These are phyloP conservation scores for Trichoderma sp. DNA, from an alignment of 2,329 filamentous ascomycete genomes.

Conservation along the genomic window DNA sequence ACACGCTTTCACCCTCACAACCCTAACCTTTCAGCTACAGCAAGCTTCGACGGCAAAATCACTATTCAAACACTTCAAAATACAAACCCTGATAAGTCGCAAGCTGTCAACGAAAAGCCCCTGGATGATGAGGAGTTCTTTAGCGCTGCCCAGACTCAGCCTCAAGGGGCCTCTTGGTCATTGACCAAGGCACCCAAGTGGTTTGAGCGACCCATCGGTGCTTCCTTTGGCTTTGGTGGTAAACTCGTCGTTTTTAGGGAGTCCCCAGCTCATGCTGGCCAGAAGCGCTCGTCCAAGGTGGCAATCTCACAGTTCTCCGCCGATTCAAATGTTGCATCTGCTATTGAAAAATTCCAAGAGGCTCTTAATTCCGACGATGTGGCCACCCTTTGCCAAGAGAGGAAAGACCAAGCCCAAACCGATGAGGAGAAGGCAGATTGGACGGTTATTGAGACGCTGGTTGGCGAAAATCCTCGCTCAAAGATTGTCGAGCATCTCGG, in stretches of 20 bases:
- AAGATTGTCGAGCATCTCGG: slow-evolving; percentile 86
- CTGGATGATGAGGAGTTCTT: slow-evolving; percentile 96
- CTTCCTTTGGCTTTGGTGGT: slow-evolving; percentile 92
- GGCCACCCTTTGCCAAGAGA: slow-evolving; percentile 71
- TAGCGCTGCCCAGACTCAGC: slow-evolving; percentile 84
- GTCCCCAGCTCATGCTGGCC: slow-evolving; percentile 55
- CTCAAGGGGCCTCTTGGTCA: slow-evolving; percentile 86
- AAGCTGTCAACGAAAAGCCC: slow-evolving; percentile 62
- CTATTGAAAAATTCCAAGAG: slow-evolving; percentile 83
- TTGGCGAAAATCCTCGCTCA: slow-evolving; percentile 79
- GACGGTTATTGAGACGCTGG: slow-evolving; percentile 87
- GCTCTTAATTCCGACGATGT: slow-evolving; percentile 77
- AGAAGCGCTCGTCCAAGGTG: slow-evolving; percentile 69
- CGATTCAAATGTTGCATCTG: slow-evolving; percentile 77
- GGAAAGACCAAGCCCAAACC: slow-evolving; percentile 69
- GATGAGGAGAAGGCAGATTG: slow-evolving; percentile 96
- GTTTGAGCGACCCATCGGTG: slow-evolving; percentile 80
- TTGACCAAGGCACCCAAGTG: slow-evolving; percentile 83
- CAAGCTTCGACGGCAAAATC: slow-evolving; percentile 96
- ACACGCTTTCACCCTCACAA: slow-evolving; percentile 93
- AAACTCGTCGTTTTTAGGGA: slow-evolving; percentile 77
- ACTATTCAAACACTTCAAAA: slow-evolving; percentile 91
- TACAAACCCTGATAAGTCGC: slow-evolving; percentile 73
- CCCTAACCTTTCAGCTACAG: slow-evolving; percentile 86
- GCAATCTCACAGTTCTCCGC: slow-evolving; percentile 84